phyloP scores from a whole-genome alignment of 1,284 basidiomycete species.

The Marasmius fiardii region DNA sequence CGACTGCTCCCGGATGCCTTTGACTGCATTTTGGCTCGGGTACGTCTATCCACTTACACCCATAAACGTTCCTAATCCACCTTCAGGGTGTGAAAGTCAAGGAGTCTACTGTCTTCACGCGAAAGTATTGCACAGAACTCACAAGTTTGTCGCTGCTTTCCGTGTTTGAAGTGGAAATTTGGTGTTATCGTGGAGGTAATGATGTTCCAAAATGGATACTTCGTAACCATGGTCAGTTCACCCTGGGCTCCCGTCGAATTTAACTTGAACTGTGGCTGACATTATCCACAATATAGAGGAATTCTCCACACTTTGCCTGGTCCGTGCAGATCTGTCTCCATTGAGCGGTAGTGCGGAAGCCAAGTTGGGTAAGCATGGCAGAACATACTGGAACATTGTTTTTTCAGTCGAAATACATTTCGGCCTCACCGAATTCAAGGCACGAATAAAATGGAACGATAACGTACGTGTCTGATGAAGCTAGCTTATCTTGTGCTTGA shows the following conservation, averaged over 20 bases:
- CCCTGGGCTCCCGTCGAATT: constrained; percentile 1
- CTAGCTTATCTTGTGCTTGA: constrained; percentile 9
- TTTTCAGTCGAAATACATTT: constrained; percentile 82
- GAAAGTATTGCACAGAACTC: constrained; percentile 78
- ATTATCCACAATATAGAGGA: constrained; percentile 41
- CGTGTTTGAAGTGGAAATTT: constrained; percentile 77
- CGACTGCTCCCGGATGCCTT: constrained; percentile 73
- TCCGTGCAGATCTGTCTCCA: constrained; percentile 70
- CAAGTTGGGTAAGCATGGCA: constrained; percentile 59
- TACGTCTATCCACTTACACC: constrained; percentile 28
- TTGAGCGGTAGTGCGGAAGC: constrained; percentile 64
- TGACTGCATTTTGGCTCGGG: constrained; percentile 71
- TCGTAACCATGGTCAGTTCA: constrained; percentile 47
- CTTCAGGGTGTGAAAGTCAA: constrained; percentile 68
- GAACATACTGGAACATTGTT: constrained; percentile 75
- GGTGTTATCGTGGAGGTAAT: constrained; percentile 73
- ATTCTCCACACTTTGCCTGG: constrained; percentile 73
- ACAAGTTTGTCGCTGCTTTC: constrained; percentile 70
- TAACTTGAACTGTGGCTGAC: neutral
- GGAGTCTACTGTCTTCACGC: constrained; percentile 73
- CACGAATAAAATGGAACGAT: constrained; percentile 77
- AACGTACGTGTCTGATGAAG: constrained; percentile 43
- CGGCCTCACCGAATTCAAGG: constrained; percentile 74
- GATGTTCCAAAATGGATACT: constrained; percentile 70
- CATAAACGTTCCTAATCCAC: neutral